phyloP scores from a whole-genome alignment of 345 rosid genomes.

The Arabidopsis suecica region DNA sequence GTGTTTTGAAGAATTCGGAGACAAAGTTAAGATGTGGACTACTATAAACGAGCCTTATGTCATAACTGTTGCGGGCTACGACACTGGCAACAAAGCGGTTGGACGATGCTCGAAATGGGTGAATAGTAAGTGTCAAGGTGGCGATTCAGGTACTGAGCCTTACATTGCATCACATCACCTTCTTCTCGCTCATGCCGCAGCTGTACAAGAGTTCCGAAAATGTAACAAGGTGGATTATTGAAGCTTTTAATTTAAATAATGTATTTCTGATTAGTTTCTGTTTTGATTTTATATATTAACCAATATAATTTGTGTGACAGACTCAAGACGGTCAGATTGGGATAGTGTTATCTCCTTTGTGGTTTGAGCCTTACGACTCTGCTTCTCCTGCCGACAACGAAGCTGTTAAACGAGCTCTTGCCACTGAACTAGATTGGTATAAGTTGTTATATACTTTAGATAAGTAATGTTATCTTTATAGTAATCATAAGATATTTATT shows the following conservation, averaged over 20 bases:
- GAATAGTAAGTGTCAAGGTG: constrained; percentile 38
- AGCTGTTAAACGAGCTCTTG: constrained; percentile 39
- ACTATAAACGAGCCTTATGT: constrained; percentile 54
- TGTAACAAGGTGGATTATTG: constrained; percentile 34
- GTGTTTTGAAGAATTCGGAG: constrained; percentile 56
- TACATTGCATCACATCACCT: constrained; percentile 44
- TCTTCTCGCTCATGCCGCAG: constrained; percentile 49
- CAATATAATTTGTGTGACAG: background rate
- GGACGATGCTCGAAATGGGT: constrained; percentile 46
- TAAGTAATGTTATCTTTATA: background rate
- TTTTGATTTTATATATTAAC: background rate
- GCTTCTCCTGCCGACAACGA: constrained; percentile 30
- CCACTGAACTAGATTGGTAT: constrained; percentile 34
- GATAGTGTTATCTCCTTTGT: constrained; percentile 35
- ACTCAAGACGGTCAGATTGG: constrained; percentile 42
- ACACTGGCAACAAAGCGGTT: constrained; percentile 35
- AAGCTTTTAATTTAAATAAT: background rate
- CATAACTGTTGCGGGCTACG: constrained; percentile 38
- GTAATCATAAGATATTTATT: background rate
- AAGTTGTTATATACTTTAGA: background rate
- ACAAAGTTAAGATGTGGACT: constrained; percentile 56
- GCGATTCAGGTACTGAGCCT: constrained; percentile 42
- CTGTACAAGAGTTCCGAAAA: constrained; percentile 35
- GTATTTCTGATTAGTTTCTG: background rate
- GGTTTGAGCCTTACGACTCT: constrained; percentile 41